Conservation (phyloP, 2,329 filamentous ascomycete genomes). For the Coniella lustricola region DNA sequence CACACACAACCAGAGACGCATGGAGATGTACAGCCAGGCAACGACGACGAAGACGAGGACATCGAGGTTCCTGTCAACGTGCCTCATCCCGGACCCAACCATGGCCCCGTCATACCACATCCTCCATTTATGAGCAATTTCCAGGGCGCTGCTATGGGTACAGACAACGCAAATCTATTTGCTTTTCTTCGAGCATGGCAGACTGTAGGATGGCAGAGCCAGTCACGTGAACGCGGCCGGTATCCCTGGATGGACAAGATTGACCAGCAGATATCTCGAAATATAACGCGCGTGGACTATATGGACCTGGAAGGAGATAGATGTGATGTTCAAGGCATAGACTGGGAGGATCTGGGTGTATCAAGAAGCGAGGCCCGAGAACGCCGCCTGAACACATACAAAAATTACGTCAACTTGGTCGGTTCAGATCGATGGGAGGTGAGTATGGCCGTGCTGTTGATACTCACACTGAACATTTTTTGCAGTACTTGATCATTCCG, state of each 20-base stretch:
- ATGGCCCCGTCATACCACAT: constrained; percentile 17
- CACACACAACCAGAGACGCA: too few species aligned
- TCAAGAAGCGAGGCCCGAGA: constrained; percentile 41
- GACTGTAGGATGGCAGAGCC: constrained; percentile 20
- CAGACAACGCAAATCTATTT: constrained; percentile 41
- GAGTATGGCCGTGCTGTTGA: constrained; percentile 26
- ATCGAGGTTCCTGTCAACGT: background rate
- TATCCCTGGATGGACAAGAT: constrained; percentile 29
- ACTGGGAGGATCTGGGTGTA: constrained; percentile 49
- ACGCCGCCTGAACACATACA: constrained; percentile 42
- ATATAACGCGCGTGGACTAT: constrained; percentile 25
- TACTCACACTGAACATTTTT: background rate
- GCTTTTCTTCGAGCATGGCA: constrained; percentile 47
- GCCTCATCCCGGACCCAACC: background rate
- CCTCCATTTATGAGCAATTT: constrained; percentile 27
- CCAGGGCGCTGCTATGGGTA: constrained; percentile 32
- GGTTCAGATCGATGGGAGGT: constrained; percentile 42
- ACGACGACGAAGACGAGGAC: background rate
- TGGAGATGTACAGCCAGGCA: background rate
- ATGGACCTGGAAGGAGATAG: constrained; percentile 46
- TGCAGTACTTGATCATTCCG: background rate
- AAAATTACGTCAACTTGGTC: constrained; percentile 50
- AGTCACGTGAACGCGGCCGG: constrained; percentile 22
- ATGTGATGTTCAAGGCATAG: constrained; percentile 53
- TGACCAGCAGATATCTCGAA: constrained; percentile 19